Evolutionary conservation across 352 stramenopile genomes (phyloP).

Genomic region (Phytophthora citrophthora): DNA sequence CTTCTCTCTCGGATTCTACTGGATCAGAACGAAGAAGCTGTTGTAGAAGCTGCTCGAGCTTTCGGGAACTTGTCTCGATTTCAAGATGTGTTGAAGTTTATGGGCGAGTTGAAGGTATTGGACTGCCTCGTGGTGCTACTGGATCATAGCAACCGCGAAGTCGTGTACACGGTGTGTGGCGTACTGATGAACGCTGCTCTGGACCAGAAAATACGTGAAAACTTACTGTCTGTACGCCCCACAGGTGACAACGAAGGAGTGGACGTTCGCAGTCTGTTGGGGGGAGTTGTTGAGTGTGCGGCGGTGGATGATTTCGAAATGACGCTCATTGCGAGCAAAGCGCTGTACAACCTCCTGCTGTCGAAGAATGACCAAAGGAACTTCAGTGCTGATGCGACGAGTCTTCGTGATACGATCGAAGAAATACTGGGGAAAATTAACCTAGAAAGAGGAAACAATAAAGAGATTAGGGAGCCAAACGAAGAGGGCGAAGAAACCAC

Average conservation of each 20-base stretch:
- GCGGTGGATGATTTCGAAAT: conserved; percentile 72
- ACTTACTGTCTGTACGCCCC: conserved; percentile 43
- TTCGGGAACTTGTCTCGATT: conserved; percentile 89
- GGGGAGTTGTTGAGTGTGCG: conserved; percentile 60
- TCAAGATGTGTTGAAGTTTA: conserved; percentile 61
- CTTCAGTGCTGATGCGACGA: conserved; percentile 11
- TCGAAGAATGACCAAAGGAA: conserved; percentile 10
- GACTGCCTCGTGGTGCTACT: conserved; percentile 79
- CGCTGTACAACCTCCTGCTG: conserved; percentile 85
- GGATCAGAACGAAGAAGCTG: conserved; percentile 81
- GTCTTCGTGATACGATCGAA: conserved; percentile 37
- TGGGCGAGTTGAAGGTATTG: conserved; percentile 66
- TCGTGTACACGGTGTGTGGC: conserved; percentile 81
- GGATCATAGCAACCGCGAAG: conserved; percentile 76
- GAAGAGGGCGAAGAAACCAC: conserved; percentile 20
- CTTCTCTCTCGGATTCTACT: conserved; percentile 61
- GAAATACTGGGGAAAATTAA: conserved; percentile 35
- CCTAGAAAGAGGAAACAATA: background rate
- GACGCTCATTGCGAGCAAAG: conserved; percentile 81
- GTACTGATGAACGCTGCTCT: conserved; percentile 88
- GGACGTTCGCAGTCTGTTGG: conserved; percentile 52
- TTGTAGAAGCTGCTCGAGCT: conserved; percentile 80
- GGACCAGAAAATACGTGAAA: conserved; percentile 42
- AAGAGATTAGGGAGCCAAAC: background rate
- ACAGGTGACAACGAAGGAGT: conserved; percentile 23